phyloP scores from a whole-genome alignment of 768 basidiomycete genomes.

The Termitomyces sp. region DNA sequence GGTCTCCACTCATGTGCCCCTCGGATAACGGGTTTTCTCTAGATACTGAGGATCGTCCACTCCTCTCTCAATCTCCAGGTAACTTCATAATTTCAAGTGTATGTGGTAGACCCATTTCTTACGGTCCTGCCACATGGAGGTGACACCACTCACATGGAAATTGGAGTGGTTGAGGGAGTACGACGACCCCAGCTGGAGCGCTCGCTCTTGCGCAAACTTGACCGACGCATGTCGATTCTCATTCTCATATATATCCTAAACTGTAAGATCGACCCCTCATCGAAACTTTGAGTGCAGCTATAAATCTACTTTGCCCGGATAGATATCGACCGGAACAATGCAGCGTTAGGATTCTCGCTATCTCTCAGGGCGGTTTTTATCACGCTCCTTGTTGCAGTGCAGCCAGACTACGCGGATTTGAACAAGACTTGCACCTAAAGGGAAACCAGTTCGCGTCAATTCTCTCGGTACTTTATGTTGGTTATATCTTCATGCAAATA shows the following conservation, averaged over 20 bases:
- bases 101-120: neutral
- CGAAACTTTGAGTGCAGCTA: neutral
- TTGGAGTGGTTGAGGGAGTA: constrained; percentile 34
- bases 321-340: constrained; percentile 76
- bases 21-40: neutral
- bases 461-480: constrained; percentile 63
- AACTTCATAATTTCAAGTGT: neutral
- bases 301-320: neutral
- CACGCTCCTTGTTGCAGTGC: constrained; percentile 35
- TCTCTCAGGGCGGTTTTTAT: neutral
- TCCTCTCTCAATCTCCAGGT: constrained; percentile 8
- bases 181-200: constrained; percentile 42
- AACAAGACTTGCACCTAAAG: constrained; percentile 56
- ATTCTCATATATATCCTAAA: constrained; percentile 48
- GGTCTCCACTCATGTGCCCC: constrained; percentile 1
- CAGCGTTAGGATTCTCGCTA: constrained; percentile 18
- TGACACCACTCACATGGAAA: neutral
- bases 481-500: constrained; percentile 77
- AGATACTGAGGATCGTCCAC: constrained; percentile 10
- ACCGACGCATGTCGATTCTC: constrained; percentile 49
- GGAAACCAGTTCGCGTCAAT: constrained; percentile 63
- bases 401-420: constrained; percentile 67
- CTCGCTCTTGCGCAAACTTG: constrained; percentile 49
- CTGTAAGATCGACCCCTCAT: constrained; percentile 26
- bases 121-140: neutral